Conservation (phyloP, 2,329 filamentous ascomycete species). For the Trichoderma sp. region DNA sequence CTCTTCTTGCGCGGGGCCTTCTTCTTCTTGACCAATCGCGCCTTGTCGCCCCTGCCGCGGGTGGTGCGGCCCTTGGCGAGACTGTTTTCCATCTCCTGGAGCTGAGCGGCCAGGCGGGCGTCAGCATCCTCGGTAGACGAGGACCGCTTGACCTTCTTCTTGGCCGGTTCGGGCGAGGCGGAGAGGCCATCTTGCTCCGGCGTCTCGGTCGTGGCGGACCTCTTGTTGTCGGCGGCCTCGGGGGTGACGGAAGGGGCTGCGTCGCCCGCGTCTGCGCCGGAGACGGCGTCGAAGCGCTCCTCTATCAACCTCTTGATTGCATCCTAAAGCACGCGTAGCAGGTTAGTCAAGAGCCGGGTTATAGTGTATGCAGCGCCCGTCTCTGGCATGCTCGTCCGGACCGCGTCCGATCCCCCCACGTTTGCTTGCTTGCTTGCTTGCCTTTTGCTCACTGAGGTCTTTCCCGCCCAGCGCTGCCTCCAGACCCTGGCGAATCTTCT, state of each 20-base stretch:
- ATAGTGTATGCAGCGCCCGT: not conserved
- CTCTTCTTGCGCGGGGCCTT: constrained; percentile 72
- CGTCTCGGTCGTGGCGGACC: constrained; percentile 41
- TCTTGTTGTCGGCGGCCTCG: constrained; percentile 41
- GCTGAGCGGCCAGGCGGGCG: constrained; percentile 79
- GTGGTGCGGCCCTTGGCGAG: constrained; percentile 69
- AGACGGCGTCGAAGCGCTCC: constrained; percentile 72
- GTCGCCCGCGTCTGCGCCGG: constrained; percentile 50
- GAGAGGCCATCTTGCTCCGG: constrained; percentile 50
- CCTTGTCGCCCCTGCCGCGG: constrained; percentile 68
- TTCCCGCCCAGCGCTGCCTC: constrained; percentile 58
- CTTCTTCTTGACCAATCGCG: constrained; percentile 65
- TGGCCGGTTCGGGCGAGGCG: constrained; percentile 49
- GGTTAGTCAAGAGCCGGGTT: constrained; percentile 12
- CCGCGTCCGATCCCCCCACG: no score
- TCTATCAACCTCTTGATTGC: constrained; percentile 73
- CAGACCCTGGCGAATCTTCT: constrained; percentile 62
- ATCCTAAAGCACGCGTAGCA: constrained; percentile 47
- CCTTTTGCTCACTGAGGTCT: constrained; percentile 63
- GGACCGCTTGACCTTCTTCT: constrained; percentile 70
- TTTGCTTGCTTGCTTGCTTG: constrained; percentile 34
- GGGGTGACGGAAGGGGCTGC: constrained; percentile 43
- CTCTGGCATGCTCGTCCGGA: not conserved
- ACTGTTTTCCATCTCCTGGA: constrained; percentile 91
- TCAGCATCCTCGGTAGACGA: constrained; percentile 70